These are phyloP conservation scores for Nigrograna mackinnonii DNA, from an alignment of 2,329 filamentous ascomycete genomes.

Conservation along the genomic window DNA sequence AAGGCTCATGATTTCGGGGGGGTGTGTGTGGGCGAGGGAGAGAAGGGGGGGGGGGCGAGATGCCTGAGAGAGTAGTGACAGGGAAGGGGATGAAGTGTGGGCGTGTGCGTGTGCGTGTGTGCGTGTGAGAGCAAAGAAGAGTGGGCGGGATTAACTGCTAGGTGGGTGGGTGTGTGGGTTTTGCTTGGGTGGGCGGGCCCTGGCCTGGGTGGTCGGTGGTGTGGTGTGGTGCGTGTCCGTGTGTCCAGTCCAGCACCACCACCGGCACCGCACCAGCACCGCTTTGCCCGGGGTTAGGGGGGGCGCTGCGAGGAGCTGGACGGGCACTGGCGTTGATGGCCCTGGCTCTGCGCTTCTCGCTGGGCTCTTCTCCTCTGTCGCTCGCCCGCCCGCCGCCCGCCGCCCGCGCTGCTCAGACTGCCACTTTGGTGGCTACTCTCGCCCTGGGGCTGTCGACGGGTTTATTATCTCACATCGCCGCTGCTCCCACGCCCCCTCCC, in stretches of 20 bases:
- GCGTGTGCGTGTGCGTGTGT: neutral
- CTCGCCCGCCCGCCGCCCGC: neutral
- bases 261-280: no score
- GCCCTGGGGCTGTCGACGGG: conserved; percentile 2
- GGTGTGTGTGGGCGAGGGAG: neutral
- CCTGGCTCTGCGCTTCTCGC: no score
- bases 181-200: conserved; percentile 1
- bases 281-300: no score
- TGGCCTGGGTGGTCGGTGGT: neutral
- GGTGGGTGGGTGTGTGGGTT: neutral
- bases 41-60: neutral
- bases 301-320: no score
- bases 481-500: conserved; percentile 3
- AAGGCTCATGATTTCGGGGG: neutral
- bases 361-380: no score
- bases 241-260: no score
- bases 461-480: conserved; percentile 11
- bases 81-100: neutral
- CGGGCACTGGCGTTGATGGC: neutral
- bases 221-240: neutral
- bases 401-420: neutral
- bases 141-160: neutral
- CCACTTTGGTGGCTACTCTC: neutral
- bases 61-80: neutral
- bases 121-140: neutral